A percentile compares a stretch with the other conserved stretches of the same genome.
Evolutionary conservation across 192 early-diverging fungal species (phyloP).

Genomic region (Entomortierella parvispora): DNA sequence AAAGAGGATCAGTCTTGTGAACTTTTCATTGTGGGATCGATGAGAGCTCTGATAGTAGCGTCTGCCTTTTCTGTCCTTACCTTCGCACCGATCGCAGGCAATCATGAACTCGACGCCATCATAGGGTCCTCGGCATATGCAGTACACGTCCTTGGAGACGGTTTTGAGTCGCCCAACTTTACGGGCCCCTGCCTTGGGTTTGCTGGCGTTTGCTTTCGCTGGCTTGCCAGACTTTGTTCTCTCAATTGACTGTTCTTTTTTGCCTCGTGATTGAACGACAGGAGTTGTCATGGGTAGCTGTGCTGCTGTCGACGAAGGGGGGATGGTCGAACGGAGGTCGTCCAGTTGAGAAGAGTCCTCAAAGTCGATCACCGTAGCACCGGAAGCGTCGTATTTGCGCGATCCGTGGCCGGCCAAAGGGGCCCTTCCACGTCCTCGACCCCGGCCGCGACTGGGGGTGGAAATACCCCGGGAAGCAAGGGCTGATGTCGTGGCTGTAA

Average conservation of each 20-base stretch:
- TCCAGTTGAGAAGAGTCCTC: conserved; percentile 1
- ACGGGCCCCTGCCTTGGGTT: conserved; percentile 16
- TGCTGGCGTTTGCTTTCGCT: conserved; percentile 6
- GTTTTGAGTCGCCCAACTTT: conserved; percentile 44
- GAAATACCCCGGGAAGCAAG: not conserved
- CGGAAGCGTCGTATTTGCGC: conserved; percentile 19
- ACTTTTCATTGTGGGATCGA: no score
- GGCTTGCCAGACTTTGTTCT: not conserved
- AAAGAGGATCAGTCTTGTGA: not conserved
- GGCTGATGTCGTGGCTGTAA: conserved; percentile 9
- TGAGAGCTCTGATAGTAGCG: no score
- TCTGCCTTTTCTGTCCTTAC: no score
- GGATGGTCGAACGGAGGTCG: not conserved
- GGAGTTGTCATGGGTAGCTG: not conserved
- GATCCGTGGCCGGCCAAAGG: conserved; percentile 31
- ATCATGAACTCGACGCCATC: conserved; percentile 68
- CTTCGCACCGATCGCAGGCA: conserved; percentile 64
- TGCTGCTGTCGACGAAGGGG: not conserved
- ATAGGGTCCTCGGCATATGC: conserved; percentile 61
- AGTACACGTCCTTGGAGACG: conserved; percentile 54
- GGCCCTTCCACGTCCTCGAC: conserved; percentile 19
- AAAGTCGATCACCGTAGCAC: conserved; percentile 35
- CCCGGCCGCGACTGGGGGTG: conserved; percentile 16
- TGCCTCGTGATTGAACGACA: not conserved
- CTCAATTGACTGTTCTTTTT: conserved; percentile 15